Evolutionary conservation across 768 basidiomycete genomes (phyloP), one percentile per base, ranked within the genome.

Genomic region (Pholiota microspora): DNA sequence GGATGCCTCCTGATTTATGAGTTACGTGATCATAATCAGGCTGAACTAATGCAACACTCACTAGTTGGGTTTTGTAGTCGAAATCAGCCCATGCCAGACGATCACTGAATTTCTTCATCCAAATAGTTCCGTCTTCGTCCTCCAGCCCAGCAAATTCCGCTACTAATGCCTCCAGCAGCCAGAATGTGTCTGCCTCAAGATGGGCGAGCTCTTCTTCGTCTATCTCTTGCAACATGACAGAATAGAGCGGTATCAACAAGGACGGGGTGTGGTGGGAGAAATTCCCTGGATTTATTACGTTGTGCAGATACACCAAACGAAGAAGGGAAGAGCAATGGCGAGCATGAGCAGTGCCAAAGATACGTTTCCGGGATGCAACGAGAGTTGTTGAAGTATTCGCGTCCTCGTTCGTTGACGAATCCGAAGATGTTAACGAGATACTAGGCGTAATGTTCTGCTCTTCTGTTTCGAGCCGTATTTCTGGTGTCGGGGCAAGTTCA

Each of bases 151-250:
- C 74, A 46, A 92, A 81, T 62, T 92, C 89, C 24, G 84, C 82
- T 0, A 90, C 71, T 60, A 92, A 75, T 0, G 83, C 79, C 66
- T 91, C 88, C 52, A 92, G 87, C 4, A 91, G 62, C 90, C 89
- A 92, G 66, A 92, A 92, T 0, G 85, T 79, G 62, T 92, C 90
- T 1, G 90, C 89, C 67, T 92, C 90, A 4, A 78, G 78, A 65
- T 91, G 88, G 0, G 79, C 75, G 8, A 80, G 65, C 38, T 88
- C 85, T 51, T 81, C 78, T 0, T 77, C 68, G 15, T 88, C 79
- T 1, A 83, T 73, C 62, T 91, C 89, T 62, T 82, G 79, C 15
- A 73, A 68, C 46, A 90, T 70, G 0, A 80, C 81, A 7, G 78
- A 77, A 66, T 89, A 90, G 21, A 92, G 63, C 0, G 88, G 86